These are phyloP conservation scores for Euphorbia lathyris DNA, from an alignment of 345 rosid genomes.

Conservation along the genomic window DNA sequence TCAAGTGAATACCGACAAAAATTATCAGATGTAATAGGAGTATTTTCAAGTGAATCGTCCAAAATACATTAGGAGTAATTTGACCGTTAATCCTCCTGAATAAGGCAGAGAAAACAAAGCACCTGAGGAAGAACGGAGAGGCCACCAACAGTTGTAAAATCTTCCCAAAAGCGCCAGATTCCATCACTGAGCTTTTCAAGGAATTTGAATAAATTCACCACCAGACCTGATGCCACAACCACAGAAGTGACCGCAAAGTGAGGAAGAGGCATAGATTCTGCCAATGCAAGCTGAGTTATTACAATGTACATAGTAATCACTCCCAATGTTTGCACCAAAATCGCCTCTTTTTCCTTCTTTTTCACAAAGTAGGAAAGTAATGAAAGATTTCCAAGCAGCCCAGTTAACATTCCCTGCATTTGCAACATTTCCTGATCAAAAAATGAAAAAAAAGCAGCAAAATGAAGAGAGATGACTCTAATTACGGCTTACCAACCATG, in stretches of 20 bases:
- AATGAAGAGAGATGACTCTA: background rate
- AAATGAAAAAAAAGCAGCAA: background rate
- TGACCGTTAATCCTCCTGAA: too few species aligned
- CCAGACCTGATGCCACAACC: constrained; percentile 57
- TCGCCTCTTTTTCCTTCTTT: constrained; percentile 77
- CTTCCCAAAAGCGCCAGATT: constrained; percentile 82
- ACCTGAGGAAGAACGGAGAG: constrained; percentile 82
- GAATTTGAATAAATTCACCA: constrained; percentile 55
- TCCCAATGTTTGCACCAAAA: constrained; percentile 77
- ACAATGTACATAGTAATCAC: constrained; percentile 57
- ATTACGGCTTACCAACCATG: constrained; percentile 65
- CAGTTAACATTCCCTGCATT: constrained; percentile 84
- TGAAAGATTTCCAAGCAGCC: constrained; percentile 81
- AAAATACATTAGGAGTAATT: too few species aligned
- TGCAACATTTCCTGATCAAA: constrained; percentile 9
- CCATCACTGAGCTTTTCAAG: constrained; percentile 43
- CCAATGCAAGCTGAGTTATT: constrained; percentile 74
- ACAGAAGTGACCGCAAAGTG: constrained; percentile 48
- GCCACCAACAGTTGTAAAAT: constrained; percentile 74
- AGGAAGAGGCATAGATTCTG: constrained; percentile 75
- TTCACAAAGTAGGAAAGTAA: constrained; percentile 78
- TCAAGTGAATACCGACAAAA: background rate
- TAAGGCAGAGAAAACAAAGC: constrained; percentile 8
- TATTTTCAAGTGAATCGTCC: too few species aligned
- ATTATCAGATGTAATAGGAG: too few species aligned